A percentile compares a stretch with the other conserved stretches of the same genome.
Evolutionary conservation across 1,284 basidiomycete genomes (phyloP).

Genomic region (Neotropicomus parvogracilis): DNA sequence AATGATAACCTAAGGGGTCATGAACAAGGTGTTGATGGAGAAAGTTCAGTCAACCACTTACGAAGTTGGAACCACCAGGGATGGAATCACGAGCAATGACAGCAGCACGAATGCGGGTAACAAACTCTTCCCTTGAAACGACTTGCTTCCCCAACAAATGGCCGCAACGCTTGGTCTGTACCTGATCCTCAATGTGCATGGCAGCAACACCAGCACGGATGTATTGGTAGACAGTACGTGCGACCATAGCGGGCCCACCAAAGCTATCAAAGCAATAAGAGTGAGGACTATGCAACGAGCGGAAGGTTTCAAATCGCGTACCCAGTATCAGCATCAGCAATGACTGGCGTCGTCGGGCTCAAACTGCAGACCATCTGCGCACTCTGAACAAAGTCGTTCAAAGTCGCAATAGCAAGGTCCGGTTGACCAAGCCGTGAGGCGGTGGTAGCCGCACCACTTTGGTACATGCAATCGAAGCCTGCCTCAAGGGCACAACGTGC

Average conservation of each 20-base stretch:
- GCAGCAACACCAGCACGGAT: constrained; percentile 69
- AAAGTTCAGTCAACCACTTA: constrained; percentile 19
- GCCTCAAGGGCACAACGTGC: constrained; percentile 75
- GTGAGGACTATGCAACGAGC: neutral
- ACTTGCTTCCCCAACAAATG: constrained; percentile 78
- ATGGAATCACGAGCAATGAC: constrained; percentile 68
- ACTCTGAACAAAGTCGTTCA: constrained; percentile 71
- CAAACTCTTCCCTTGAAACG: constrained; percentile 69
- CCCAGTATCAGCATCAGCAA: constrained; percentile 81
- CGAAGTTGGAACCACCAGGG: constrained; percentile 70
- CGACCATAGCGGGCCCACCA: constrained; percentile 74
- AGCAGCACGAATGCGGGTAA: constrained; percentile 74
- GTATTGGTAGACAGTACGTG: constrained; percentile 73
- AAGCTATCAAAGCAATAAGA: constrained; percentile 42
- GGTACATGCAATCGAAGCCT: constrained; percentile 73
- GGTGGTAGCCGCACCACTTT: constrained; percentile 76
- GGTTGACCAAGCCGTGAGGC: constrained; percentile 74
- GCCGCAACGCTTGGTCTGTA: constrained; percentile 79
- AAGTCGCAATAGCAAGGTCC: constrained; percentile 76
- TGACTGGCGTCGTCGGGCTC: constrained; percentile 63
- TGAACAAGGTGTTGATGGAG: neutral
- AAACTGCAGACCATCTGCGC: constrained; percentile 66
- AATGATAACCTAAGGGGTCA: constrained; percentile 58
- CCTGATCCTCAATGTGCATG: constrained; percentile 81
- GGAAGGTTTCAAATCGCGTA: constrained; percentile 22